A percentile compares a stretch with the other conserved stretches of the same genome.
Conservation (phyloP, 148 eudicot genomes). For the Rhododendron henanense region DNA sequence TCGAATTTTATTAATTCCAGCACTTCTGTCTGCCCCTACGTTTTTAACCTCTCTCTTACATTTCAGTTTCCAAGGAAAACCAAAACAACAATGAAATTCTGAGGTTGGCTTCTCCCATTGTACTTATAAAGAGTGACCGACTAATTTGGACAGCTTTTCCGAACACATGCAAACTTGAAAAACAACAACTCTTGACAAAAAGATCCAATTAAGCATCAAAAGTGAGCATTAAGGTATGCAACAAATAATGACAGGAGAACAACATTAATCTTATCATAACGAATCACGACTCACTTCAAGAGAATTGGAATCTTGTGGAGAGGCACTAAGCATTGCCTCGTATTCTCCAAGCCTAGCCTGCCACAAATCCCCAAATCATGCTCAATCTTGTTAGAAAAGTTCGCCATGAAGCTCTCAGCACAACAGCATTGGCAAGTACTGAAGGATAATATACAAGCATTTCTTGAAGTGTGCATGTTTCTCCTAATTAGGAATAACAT, state of each 20-base stretch:
- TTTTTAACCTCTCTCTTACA: not conserved
- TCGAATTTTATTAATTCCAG: not conserved
- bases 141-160: constrained; percentile 6
- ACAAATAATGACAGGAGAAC: not conserved
- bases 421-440: not conserved
- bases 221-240: not conserved
- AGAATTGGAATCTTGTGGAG: constrained; percentile 70
- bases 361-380: constrained; percentile 25
- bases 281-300: constrained; percentile 68
- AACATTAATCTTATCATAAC: not conserved
- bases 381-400: constrained; percentile 20
- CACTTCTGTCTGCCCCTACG: not conserved
- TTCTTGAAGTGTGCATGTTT: not conserved
- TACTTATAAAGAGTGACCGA: not conserved
- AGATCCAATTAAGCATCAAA: not conserved
- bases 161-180: not conserved
- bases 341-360: constrained; percentile 78
- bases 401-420: not conserved
- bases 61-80: not conserved
- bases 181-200: not conserved
- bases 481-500: not conserved
- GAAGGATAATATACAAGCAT: not conserved
- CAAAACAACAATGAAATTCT: not conserved
- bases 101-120: not conserved
- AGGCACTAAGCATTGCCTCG: constrained; percentile 53